Conservation (phyloP, 352 stramenopile species). For the Peronospora tabacina region DNA sequence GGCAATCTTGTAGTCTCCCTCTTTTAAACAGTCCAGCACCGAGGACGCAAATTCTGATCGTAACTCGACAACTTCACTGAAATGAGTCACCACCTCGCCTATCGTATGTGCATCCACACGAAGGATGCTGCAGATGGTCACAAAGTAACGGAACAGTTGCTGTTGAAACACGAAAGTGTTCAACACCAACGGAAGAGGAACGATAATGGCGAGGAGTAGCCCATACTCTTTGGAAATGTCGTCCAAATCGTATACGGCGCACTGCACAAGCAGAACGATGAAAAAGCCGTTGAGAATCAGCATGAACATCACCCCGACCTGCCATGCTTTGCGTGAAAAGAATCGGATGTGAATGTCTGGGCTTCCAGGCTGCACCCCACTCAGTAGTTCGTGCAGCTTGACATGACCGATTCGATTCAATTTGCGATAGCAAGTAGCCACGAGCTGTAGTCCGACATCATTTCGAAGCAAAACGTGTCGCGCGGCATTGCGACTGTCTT, state of each 20-base stretch:
- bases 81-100: slow-evolving; percentile 49
- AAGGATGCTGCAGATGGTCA: slow-evolving; percentile 48
- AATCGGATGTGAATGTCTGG: slow-evolving; percentile 26
- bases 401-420: slow-evolving; percentile 9
- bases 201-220: slow-evolving; percentile 17
- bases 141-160: slow-evolving; percentile 53
- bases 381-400: slow-evolving; percentile 2
- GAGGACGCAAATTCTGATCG: slow-evolving; percentile 41
- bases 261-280: slow-evolving; percentile 52
- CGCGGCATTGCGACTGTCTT: slow-evolving; percentile 15
- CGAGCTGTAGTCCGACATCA: slow-evolving; percentile 22
- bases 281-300: slow-evolving; percentile 73
- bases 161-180: slow-evolving; percentile 58
- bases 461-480: slow-evolving; percentile 13
- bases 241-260: slow-evolving; percentile 42
- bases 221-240: slow-evolving; percentile 31
- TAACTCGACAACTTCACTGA: slow-evolving; percentile 49
- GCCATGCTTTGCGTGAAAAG: slow-evolving; percentile 60
- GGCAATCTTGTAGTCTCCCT: slow-evolving; percentile 12
- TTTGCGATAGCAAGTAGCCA: slow-evolving; percentile 18
- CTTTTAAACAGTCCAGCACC: slow-evolving; percentile 25
- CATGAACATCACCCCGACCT: slow-evolving; percentile 51
- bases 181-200: slow-evolving; percentile 39
- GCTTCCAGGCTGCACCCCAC: slow-evolving; percentile 5
- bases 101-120: slow-evolving; percentile 47